A percentile compares a stretch with the other conserved stretches of the same genome.
phyloP scores from a whole-genome alignment of 108 stramenopile species.

The Stephanodiscus triporus region DNA sequence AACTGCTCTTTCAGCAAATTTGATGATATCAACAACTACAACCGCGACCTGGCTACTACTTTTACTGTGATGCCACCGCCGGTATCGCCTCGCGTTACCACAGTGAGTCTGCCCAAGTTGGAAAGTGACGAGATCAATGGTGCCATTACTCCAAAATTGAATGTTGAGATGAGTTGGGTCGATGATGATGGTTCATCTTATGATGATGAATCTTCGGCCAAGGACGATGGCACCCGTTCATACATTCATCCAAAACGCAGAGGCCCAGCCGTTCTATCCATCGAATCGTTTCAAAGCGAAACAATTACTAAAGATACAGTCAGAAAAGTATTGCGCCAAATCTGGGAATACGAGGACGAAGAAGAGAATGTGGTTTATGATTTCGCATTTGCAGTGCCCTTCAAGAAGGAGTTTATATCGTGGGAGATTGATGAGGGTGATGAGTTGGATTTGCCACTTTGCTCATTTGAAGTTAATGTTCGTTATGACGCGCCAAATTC shows the following conservation, averaged over 20 bases:
- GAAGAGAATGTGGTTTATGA: slow-evolving; percentile 13
- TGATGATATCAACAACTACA: slow-evolving; percentile 4
- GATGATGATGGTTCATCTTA: neutral
- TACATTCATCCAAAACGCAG: slow-evolving; percentile 10
- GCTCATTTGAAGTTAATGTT: slow-evolving; percentile 21
- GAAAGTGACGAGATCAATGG: slow-evolving; percentile 18
- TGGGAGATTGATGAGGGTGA: slow-evolving; percentile 29
- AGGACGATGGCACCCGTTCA: neutral
- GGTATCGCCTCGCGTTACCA: slow-evolving; percentile 5
- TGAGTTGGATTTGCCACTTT: slow-evolving; percentile 23
- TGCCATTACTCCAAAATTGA: slow-evolving; percentile 12
- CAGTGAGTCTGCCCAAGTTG: slow-evolving; percentile 6
- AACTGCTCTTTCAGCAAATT: slow-evolving; percentile 22
- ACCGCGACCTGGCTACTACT: neutral
- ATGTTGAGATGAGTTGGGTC: slow-evolving; percentile 15
- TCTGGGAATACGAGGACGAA: slow-evolving; percentile 24
- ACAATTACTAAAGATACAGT: slow-evolving; percentile 8
- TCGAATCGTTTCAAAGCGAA: slow-evolving; percentile 30
- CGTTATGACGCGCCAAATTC: slow-evolving; percentile 4
- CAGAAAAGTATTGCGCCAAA: slow-evolving; percentile 17
- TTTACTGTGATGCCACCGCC: too few relatives aligned
- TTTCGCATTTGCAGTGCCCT: slow-evolving; percentile 27
- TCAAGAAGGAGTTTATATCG: slow-evolving; percentile 13
- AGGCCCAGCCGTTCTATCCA: slow-evolving; percentile 13
- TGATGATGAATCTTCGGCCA: neutral